Base-by-base conservation (phyloP, 2,329 filamentous ascomycete species). In the Sclerotinia nivalis region DNA sequence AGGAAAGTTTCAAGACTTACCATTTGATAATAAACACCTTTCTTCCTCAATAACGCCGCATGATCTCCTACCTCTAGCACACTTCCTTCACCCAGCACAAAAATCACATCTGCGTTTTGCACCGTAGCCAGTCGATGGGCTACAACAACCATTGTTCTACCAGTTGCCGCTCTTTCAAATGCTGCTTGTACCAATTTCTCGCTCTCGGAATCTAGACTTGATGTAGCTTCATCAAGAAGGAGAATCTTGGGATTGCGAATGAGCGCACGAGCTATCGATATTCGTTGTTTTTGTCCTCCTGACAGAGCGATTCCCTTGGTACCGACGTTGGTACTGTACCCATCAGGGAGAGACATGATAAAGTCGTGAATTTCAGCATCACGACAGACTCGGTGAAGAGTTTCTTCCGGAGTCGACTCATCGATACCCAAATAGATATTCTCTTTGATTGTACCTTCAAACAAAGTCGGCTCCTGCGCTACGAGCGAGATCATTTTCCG, bases 91-190 rank as follows among this genome's bases (percentile, higher is more conserved):
- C 76, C 76, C 28, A 77, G 58, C 40, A 77, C 76, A 59, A 76
- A 77, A 66, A 77, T 76, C 12, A 76, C 71, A 72, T 77, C 75
- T 1, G 91, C 91, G 74, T 93, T 90, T 78, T 92, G 91, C 28
- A 94, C 88, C 18, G 91, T 95, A 0, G 89, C 89, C 62, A 95
- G 82, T 20, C 92, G 84, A 78, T 95, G 92, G 1, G 92, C 92
- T 15, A 96, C 91, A 3, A 91, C 91, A 4, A 96, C 83, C 74
- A 91, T 93, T 2, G 92, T 89, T 71, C 91, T 92, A 2, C 86
- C 86, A 72, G 84, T 83, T 4, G 84, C 84, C 0, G 87, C 88
- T 55, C 83, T 83, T 81, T 93, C 89, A 76, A 94, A 88, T 0
- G 91, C 90, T 0, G 82, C 83, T 78, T 94, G 86, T 1, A 89